Percentiles rank a stretch among this genome's conserved stretches.
Evolutionary conservation across 176 grass and related monocot genomes (phyloP).

Genomic region (Oryza rufipogon): DNA sequence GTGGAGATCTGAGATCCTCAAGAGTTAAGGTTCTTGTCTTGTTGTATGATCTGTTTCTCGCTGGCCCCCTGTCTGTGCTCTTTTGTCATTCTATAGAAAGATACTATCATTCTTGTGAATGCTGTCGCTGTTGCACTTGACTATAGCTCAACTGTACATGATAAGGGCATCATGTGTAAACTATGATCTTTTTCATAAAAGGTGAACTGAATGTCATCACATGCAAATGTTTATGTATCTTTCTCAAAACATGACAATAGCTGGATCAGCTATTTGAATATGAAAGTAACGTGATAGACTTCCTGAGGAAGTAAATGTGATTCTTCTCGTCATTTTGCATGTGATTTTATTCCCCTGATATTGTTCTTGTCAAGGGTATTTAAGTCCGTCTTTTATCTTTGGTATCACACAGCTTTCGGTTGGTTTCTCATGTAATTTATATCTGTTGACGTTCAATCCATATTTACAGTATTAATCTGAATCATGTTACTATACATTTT

Average conservation of each 20-base stretch:
- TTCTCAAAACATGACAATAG: neutral
- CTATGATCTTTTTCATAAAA: neutral
- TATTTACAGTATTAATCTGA: neutral
- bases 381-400: neutral
- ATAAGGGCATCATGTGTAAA: neutral
- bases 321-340: neutral
- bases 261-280: neutral
- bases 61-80: neutral
- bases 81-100: conserved; percentile 21
- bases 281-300: neutral
- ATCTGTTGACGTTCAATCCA: neutral
- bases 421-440: neutral
- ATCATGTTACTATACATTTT: neutral
- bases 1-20: neutral
- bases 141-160: neutral
- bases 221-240: neutral
- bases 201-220: conserved; percentile 13
- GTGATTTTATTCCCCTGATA: neutral
- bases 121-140: neutral
- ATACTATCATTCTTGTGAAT: too few relatives aligned
- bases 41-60: neutral
- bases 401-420: neutral
- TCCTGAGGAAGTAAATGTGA: neutral
- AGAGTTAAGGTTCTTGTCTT: neutral
- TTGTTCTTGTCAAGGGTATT: neutral